Base-by-base conservation (phyloP, 768 basidiomycete genomes). In the Glaciozyma martinii region DNA sequence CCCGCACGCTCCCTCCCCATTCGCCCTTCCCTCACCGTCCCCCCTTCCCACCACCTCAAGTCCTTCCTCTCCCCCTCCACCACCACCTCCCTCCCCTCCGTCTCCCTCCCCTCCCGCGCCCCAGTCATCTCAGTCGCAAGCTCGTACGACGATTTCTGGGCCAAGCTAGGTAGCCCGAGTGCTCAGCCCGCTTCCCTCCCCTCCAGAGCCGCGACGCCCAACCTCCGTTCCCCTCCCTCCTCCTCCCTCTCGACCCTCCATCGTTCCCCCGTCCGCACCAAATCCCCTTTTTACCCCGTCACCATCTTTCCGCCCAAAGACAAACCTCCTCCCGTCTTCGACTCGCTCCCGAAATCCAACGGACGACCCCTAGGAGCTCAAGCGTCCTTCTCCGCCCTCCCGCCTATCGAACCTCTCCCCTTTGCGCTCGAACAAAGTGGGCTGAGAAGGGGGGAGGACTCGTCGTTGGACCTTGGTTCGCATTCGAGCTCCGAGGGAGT, bases 351-450 rank as follows among this genome's bases (percentile, higher is more conserved):
- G n/a, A 21, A 47, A 25, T 25, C 21, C 16, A 47, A 21, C 7
- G 19, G n/a, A 7, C 19, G n/a, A 47, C 8, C 43, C 5, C 59
- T 60, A 44, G 43, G 43, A 42, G 1, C 53, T 8, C 43, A 46
- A 3, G 21, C 59, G 23, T 23, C 46, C 46, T 65, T 65, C 49
- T 56, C 64, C 27, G 59, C 64, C 6, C 55, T 65, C 15, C 52
- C 52, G 12, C 53, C 59, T 13, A 59, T 65, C 12, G 40, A 58
- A 2, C 56, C 46, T 47, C 46, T 47, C 46, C 19, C 46, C 21
- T 23, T 25, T 19, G 19, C 46, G 21, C 3, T 18, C 46, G 46
- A 47, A 7, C 19, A 23, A 23, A 21, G 46, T 47, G 19, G 19
- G 8, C 16, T 47, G 6, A 10, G 37, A 8, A 40, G 37, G 15